A percentile compares a stretch with the other conserved stretches of the same genome.
Conservation (phyloP, 805 yeast genomes). For the Candida qinlingensis region DNA sequence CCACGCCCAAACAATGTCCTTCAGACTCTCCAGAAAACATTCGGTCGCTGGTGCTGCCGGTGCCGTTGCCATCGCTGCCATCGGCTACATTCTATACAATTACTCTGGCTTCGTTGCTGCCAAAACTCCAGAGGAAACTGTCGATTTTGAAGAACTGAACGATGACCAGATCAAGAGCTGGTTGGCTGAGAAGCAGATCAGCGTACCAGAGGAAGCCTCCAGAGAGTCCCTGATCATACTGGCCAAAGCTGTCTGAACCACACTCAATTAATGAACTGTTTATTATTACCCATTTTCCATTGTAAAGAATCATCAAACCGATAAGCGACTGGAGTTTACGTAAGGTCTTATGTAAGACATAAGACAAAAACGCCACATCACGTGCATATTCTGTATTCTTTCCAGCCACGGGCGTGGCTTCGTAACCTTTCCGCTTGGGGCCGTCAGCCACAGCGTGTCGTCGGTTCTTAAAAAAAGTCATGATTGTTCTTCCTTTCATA, state of each 20-base stretch:
- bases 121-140: slow-evolving; percentile 1
- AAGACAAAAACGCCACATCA: background rate
- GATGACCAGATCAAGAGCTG: slow-evolving; percentile 11
- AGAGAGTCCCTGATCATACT: slow-evolving; percentile 8
- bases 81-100: slow-evolving; percentile 17
- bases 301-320: too few relatives aligned
- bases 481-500: background rate
- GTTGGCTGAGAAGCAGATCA: slow-evolving; percentile 4
- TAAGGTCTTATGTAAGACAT: too few relatives aligned
- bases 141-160: slow-evolving; percentile 2
- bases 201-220: slow-evolving; percentile 11
- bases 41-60: slow-evolving; percentile 8
- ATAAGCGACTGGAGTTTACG: too few relatives aligned
- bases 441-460: background rate
- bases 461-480: background rate
- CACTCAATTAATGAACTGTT: background rate
- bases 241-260: slow-evolving; percentile 6
- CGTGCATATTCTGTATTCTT: background rate
- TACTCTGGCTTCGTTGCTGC: slow-evolving; percentile 11
- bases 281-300: too few relatives aligned
- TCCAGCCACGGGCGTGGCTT: too few relatives aligned
- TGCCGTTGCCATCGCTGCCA: slow-evolving; percentile 12
- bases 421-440: too few relatives aligned
- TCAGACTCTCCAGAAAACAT: slow-evolving; percentile 14
- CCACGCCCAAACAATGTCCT: slow-evolving; percentile 2